Base-by-base conservation (phyloP, 805 yeast genomes). In the Yamadazyma paraphyllophila region DNA sequence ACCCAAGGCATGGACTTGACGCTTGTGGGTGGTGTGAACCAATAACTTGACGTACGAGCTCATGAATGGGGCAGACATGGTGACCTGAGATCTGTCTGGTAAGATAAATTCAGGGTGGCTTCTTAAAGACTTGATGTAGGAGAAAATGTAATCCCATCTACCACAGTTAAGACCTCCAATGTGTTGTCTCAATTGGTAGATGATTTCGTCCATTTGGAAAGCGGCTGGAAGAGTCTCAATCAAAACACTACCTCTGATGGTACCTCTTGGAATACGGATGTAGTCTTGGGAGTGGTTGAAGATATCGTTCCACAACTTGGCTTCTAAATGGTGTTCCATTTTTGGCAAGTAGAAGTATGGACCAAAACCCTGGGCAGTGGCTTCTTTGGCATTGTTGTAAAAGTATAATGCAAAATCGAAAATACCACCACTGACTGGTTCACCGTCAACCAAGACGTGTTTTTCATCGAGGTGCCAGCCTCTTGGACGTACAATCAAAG, bases 131-230 rank as follows among this genome's bases (percentile, higher is more conserved):
- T 86, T 86, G 64, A 86, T 85, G 51, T 88, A 83, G 32, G 88
- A 81, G 70, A 86, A 86, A 66, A 86, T 85, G 69, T 86, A 86
- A 67, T 86, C 95, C 92, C 94, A 86, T 69, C 95, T 78, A 56
- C 95, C 95, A 75, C 94, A 86, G 70, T 86, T 86, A 65, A 86
- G 76, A 46, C 94, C 95, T 8, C 85, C 77, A 44, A 86, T 83
- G 65, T 86, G 95, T 42, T 80, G 82, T 65, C 89, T 76, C 60
- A 86, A 73, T 59, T 86, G 86, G 60, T 80, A 86, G 57, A 86
- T 78, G 54, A 86, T 85, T 67, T 86, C 95, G 61, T 86, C 91
- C 83, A 86, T 81, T 67, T 86, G 94, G 77, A 83, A 86, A 12
- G 91, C 89, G 36, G 88, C 90, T 33, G 94, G 95, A 54, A 86